Conservation (phyloP, 305 asterid species). For the Plantago coronopus region DNA sequence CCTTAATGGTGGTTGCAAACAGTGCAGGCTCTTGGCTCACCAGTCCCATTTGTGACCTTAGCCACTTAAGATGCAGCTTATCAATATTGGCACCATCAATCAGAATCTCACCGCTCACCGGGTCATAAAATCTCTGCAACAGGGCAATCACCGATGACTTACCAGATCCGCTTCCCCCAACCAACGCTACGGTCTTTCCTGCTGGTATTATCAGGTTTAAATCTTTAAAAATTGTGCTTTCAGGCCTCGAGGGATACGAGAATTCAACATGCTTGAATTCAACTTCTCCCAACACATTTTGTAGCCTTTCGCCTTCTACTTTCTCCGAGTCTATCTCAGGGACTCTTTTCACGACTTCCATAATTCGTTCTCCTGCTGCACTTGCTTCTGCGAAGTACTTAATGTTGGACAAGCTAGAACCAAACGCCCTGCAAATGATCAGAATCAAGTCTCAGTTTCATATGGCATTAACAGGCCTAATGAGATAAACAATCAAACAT, state of each 20-base stretch:
- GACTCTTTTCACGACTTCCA: constrained; percentile 58
- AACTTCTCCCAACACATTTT: constrained; percentile 58
- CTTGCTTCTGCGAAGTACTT: constrained; percentile 80
- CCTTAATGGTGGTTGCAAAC: constrained; percentile 80
- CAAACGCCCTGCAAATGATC: constrained; percentile 52
- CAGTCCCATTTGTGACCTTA: constrained; percentile 93
- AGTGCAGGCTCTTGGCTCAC: constrained; percentile 97
- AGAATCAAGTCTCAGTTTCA: neutral
- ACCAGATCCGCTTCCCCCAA: constrained; percentile 94
- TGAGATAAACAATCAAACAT: neutral
- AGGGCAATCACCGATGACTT: constrained; percentile 81
- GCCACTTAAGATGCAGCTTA: constrained; percentile 82
- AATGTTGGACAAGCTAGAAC: constrained; percentile 78
- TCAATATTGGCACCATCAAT: constrained; percentile 70
- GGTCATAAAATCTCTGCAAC: constrained; percentile 86
- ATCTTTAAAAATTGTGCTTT: constrained; percentile 56
- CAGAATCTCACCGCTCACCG: constrained; percentile 61
- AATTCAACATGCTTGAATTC: constrained; percentile 61
- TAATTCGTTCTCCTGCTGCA: constrained; percentile 71
- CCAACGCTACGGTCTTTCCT: constrained; percentile 76
- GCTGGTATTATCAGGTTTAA: constrained; percentile 68
- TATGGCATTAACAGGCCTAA: neutral
- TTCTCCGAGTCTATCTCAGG: constrained; percentile 79
- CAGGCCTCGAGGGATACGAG: constrained; percentile 81
- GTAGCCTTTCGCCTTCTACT: constrained; percentile 51